Evolutionary conservation across 2,329 filamentous ascomycete species (phyloP).

Genomic region (Furcasterigmium sp.): DNA sequence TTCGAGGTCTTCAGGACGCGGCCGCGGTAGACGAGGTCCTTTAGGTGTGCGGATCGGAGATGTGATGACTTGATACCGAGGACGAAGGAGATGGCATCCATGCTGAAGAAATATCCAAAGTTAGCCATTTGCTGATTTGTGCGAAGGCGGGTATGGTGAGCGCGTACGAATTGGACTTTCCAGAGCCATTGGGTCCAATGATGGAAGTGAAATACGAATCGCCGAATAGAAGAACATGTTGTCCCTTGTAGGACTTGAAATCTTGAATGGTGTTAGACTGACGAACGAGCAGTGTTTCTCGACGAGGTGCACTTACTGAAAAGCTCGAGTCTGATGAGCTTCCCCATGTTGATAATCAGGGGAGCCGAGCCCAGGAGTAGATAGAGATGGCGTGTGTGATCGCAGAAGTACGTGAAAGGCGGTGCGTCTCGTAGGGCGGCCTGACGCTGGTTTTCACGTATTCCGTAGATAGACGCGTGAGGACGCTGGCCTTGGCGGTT

Average conservation of each 20-base stretch:
- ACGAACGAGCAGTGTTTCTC: too few species aligned
- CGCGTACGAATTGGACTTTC: conserved; percentile 91
- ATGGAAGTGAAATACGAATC: conserved; percentile 99
- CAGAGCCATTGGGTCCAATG: conserved; percentile 98
- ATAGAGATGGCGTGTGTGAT: background rate
- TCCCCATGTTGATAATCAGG: conserved; percentile 67
- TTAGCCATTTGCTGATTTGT: too few species aligned
- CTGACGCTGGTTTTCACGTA: too few species aligned
- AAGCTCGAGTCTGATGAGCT: conserved; percentile 89
- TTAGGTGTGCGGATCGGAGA: conserved; percentile 85
- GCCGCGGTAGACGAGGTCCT: conserved; percentile 93
- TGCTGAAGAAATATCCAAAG: conserved; percentile 47
- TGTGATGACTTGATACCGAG: conserved; percentile 99
- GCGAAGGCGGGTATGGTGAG: too few species aligned
- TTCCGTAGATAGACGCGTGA: too few species aligned
- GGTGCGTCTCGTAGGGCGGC: background rate
- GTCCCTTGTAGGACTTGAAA: conserved; percentile 99
- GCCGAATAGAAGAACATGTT: conserved; percentile 89
- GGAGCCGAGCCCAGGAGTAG: too few species aligned
- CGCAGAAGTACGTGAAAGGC: background rate
- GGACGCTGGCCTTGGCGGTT: too few species aligned
- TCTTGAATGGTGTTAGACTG: conserved; percentile 35
- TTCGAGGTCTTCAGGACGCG: conserved; percentile 88
- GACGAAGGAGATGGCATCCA: conserved; percentile 99
- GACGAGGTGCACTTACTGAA: conserved; percentile 74